Base-by-base conservation (phyloP, 1,139 yeast species). In the Blastobotrys buckinghamii region DNA sequence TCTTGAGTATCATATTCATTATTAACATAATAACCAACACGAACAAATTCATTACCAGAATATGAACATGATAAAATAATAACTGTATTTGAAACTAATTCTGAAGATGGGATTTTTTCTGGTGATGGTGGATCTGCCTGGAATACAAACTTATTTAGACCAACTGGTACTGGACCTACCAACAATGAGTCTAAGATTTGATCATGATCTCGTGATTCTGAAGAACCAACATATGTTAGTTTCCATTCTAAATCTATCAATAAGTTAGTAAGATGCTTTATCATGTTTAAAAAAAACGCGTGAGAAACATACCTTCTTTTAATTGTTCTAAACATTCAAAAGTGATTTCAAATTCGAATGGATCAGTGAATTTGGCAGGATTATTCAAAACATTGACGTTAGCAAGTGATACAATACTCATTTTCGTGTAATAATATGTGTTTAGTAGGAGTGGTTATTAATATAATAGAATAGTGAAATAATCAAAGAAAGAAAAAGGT, bases 81-180 rank as follows among this genome's bases (percentile, higher is more conserved):
- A 30, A 92, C 98, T 0, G 98, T 92, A 43, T 92, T 97, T 58
- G 94, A 82, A 19, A 92, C 97, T 56, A 94, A 76, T 64, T 92
- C 98, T 55, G 89, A 83, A 6, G 96, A 96, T 1, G 99, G 98
- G 57, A 92, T 92, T 55, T 90, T 71, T 57, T 92, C 97, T 0
- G 97, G 95, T 2, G 92, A 82, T 1, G 98, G 98, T 0, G 99
- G 96, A 61, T 92, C 97, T 0, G 98, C 97, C 32, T 87, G 81
- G 65, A 92, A 86, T 16, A 90, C 75, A 60, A 92, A 94, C 67
- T 92, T 90, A 64, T 92, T 92, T 47, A 92, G 82, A 0, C 99
- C 99, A 4, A 92, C 95, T 0, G 98, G 99, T 3, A 92, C 96
- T 0, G 98, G 99, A 0, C 99, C 98, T 4, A 92, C 99, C 24